Evolutionary conservation across 805 yeast species (phyloP), one percentile per base, ranked within the genome.

Genomic region (Grigorovia transvaalensis): DNA sequence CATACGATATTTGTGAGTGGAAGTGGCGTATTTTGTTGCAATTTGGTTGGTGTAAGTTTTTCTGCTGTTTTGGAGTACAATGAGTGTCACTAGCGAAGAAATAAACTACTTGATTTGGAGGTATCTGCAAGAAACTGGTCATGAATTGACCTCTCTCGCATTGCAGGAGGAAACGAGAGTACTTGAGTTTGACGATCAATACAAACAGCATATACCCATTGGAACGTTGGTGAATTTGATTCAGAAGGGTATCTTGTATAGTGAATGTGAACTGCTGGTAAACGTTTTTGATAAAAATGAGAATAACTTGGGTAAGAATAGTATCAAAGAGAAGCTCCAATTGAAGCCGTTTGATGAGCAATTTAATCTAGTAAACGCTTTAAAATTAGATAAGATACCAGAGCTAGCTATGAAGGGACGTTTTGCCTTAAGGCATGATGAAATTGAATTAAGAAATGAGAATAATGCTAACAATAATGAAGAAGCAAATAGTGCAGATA

Each of bases 61-160:
- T 35, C 9, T 23, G 40, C 9, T 27, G 4, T 45, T 47, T 15
- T 33, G 38, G 15, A 33, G 38, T 13, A 8, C 38, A 33, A 88
- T 88, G 96, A 84, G 95, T 27, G 71, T 91, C 48, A 79, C 93
- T 5, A 84, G 93, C 52, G 81, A 78, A 52, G 95, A 89, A 68
- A 77, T 91, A 51, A 93, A 91, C 72, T 91, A 91, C 64, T 76
- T 93, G 59, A 79, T 91, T 50, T 93, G 96, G 96, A 72, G 97
- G 55, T 93, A 91, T 63, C 74, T 89, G 42, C 96, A 88, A 63
- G 98, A 93, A 65, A 73, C 83, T 6, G 95, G 95, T 2, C 74
- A 65, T 43, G 90, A 86, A 49, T 74, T 87, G 19, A 74, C 93
- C 1, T 89, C 96, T 0, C 80, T 77, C 60, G 95, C 96, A 0